phyloP scores from a whole-genome alignment of 1,284 basidiomycete genomes.

The Cryptococcus wingfieldii region DNA sequence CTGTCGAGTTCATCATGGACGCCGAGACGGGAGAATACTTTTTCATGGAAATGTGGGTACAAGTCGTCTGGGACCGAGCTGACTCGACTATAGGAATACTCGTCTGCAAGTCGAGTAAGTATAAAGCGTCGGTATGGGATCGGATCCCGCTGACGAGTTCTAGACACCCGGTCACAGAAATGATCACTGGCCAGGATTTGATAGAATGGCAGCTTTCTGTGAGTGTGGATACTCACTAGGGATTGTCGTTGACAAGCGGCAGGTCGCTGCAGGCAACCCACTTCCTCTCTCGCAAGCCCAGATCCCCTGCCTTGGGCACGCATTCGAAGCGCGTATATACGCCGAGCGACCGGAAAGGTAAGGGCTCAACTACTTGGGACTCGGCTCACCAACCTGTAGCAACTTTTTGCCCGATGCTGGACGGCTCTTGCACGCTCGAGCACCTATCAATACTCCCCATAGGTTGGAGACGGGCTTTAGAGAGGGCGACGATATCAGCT shows the following conservation, averaged over 20 bases:
- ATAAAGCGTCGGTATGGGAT: not conserved
- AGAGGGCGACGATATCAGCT: conserved; percentile 79
- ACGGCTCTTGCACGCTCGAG: conserved; percentile 63
- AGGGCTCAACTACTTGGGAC: not conserved
- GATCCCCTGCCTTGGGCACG: conserved; percentile 81
- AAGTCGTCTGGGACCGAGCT: not conserved
- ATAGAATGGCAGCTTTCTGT: conserved; percentile 92
- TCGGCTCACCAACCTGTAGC: conserved; percentile 9
- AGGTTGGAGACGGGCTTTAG: conserved; percentile 88
- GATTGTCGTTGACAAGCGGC: not conserved
- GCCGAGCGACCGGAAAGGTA: conserved; percentile 83
- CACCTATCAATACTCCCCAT: conserved; percentile 58
- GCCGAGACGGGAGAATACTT: conserved; percentile 78
- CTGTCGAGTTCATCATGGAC: conserved; percentile 91
- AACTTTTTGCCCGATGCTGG: conserved; percentile 91
- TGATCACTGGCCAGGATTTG: conserved; percentile 86
- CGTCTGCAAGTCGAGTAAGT: conserved; percentile 75
- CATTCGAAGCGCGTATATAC: conserved; percentile 95
- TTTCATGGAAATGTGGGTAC: conserved; percentile 84
- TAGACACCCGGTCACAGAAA: conserved; percentile 85
- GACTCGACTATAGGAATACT: conserved; percentile 65
- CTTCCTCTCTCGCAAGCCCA: conserved; percentile 71
- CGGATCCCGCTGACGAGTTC: not conserved
- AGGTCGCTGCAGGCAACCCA: conserved; percentile 77
- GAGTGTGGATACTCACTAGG: conserved; percentile 4